Base-by-base conservation (phyloP, 129 eudicot genomes). In the Artemisia annua region DNA sequence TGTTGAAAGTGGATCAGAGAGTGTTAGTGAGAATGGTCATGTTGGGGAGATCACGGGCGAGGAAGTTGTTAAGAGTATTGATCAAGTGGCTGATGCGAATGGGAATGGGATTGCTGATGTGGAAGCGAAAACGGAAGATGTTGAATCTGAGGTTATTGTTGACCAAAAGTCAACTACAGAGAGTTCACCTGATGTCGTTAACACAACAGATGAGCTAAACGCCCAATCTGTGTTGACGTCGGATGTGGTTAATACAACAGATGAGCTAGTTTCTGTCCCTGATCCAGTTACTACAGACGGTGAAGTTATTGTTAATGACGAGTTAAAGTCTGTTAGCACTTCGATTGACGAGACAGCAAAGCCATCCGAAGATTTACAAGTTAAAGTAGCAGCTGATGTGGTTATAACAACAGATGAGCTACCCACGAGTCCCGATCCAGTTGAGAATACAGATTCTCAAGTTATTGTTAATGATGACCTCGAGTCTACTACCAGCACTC, bases 61-160 rank as follows among this genome's bases (percentile, higher is more conserved):
- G 28, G 28, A 54, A 63, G 73, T 57, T 17, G 28, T 26, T 26
- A 26, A 26, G 28, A 28, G 30, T 28, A 3, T 28, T 3, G 30
- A 28, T 28, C 4, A 3, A 28, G 30, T 28, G 3, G 30, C 3
- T 4, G 3, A 28, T 28, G 3, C 28, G 3, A 26, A 26, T 26
- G 28, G 28, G 28, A 26, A n/a, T n/a, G n/a, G n/a, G n/a, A 20
- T 28, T 28, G 22, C 35, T 2, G 63, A 59, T 66, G 74, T 55
- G 60, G 81, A 57, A 63, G 68, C 73, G n/a, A 35, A 74, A 50
- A 50, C 16, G 3, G 71, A 74, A 30, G 78, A 74, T 63, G 10
- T 17, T 73, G 70, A 62, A 18, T 63, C 78, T 73, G 78, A 26
- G 28, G 28, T 26, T 26, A 26, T 26, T 26, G 28, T 26, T 28